Evolutionary conservation across 192 early-diverging fungal species (phyloP).

Genomic region (Blastocladiella britannica): DNA sequence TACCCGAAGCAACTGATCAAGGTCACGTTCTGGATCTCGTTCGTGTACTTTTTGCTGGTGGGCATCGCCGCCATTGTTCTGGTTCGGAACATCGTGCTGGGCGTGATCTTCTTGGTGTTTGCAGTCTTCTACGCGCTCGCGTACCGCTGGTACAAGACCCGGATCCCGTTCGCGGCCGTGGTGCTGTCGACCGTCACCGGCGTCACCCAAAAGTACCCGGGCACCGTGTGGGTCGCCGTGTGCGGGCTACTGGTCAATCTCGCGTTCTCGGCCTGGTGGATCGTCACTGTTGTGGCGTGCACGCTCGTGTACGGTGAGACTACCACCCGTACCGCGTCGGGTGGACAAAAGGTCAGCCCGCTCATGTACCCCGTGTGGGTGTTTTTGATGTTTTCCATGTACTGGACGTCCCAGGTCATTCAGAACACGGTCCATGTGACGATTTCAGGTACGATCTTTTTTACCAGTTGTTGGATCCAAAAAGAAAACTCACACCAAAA

Average conservation of each 20-base stretch:
- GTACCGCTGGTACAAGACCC: constrained; percentile 17
- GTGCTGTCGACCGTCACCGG: constrained; percentile 60
- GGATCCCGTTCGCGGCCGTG: constrained; percentile 11
- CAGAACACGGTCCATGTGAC: neutral
- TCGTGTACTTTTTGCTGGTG: neutral
- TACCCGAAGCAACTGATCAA: neutral
- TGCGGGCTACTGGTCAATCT: constrained; percentile 45
- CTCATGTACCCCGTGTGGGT: neutral
- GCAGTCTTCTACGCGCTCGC: constrained; percentile 14
- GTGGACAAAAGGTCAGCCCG: constrained; percentile 18
- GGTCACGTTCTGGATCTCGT: neutral
- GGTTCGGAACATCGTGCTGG: constrained; percentile 4
- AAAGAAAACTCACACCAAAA: too few relatives aligned
- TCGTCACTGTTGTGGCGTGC: constrained; percentile 40
- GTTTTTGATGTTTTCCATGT: neutral
- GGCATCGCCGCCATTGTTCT: too few relatives aligned
- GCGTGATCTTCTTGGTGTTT: constrained; percentile 18
- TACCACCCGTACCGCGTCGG: constrained; percentile 13
- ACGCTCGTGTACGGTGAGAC: constrained; percentile 21
- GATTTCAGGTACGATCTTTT: too few relatives aligned
- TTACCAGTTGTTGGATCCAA: too few relatives aligned
- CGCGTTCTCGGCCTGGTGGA: constrained; percentile 45
- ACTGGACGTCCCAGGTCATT: neutral
- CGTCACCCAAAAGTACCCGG: constrained; percentile 60
- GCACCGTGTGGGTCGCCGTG: constrained; percentile 55